These are phyloP conservation scores for Boletus rubropictus DNA, from an alignment of 768 basidiomycete genomes.

Conservation along the genomic window DNA sequence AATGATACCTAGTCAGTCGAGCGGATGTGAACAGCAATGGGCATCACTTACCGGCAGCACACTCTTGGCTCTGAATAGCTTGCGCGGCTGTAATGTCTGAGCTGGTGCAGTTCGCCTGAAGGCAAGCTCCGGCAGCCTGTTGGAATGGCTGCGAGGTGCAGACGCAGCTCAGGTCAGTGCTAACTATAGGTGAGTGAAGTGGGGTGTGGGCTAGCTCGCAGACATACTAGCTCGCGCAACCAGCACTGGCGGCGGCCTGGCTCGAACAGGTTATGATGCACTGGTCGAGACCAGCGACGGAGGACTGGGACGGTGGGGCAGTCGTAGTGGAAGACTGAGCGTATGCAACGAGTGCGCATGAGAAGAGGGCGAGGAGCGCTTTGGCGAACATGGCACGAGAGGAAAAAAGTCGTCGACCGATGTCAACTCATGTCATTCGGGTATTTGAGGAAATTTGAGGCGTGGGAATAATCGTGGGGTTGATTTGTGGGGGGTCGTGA, in stretches of 20 bases:
- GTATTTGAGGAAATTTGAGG: slow-evolving; percentile 12
- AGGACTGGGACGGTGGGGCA: no score
- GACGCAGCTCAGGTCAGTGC: slow-evolving; percentile 36
- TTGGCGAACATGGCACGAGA: slow-evolving; percentile 21
- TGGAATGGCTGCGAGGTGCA: slow-evolving; percentile 39
- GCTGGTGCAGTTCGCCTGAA: slow-evolving; percentile 31
- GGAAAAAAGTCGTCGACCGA: no score
- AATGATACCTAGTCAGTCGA: neutral
- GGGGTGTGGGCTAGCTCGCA: neutral
- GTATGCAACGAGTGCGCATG: slow-evolving; percentile 15
- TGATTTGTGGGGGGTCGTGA: no score
- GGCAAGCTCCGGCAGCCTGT: slow-evolving; percentile 27
- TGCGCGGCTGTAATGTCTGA: slow-evolving; percentile 30
- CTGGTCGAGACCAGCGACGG: neutral
- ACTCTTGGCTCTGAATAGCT: slow-evolving; percentile 31
- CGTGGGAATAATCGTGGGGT: slow-evolving; percentile 17
- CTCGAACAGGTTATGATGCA: slow-evolving; percentile 15
- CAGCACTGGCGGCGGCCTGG: neutral
- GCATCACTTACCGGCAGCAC: slow-evolving; percentile 21
- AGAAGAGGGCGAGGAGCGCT: slow-evolving; percentile 12
- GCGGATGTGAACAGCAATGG: no score
- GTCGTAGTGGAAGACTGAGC: slow-evolving; percentile 19
- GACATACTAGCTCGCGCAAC: slow-evolving; percentile 18
- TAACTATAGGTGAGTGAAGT: slow-evolving; percentile 8
- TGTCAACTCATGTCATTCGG: no score